phyloP scores from a whole-genome alignment of 306 rosid genomes.

The Sophora flavescens region DNA sequence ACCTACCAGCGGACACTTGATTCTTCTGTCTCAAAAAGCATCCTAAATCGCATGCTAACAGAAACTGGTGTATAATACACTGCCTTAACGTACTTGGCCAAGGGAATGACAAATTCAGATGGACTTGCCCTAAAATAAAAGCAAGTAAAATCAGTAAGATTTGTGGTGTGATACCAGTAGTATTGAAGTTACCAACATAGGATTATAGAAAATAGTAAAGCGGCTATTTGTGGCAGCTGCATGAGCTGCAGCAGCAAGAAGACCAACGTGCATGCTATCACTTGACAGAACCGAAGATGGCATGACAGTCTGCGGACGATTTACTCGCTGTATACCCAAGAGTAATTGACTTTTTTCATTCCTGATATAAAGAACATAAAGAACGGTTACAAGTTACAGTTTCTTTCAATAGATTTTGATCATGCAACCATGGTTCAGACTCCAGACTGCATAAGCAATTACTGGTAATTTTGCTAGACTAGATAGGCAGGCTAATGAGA shows the following conservation, averaged over 20 bases:
- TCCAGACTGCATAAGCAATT: conserved; percentile 6
- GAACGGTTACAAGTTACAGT: neutral
- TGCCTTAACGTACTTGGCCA: conserved; percentile 77
- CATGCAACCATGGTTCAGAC: conserved; percentile 9
- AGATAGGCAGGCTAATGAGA: neutral
- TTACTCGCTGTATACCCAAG: conserved; percentile 75
- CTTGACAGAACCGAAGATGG: conserved; percentile 85
- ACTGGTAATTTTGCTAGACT: conserved; percentile 1
- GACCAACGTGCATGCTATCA: conserved; percentile 89
- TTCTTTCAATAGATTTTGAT: neutral
- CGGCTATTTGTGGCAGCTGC: conserved; percentile 81
- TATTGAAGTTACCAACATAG: conserved; percentile 55
- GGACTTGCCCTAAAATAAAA: conserved; percentile 66
- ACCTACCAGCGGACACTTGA: conserved; percentile 78
- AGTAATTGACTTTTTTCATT: conserved; percentile 71
- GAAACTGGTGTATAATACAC: conserved; percentile 77
- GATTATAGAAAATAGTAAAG: conserved; percentile 71
- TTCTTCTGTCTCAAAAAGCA: conserved; percentile 87
- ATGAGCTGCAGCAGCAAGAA: conserved; percentile 88
- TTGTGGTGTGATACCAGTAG: conserved; percentile 7
- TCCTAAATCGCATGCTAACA: conserved; percentile 83
- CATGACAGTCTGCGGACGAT: conserved; percentile 75
- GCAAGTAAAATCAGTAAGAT: conserved; percentile 12
- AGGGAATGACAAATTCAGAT: conserved; percentile 75
- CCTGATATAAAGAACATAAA: conserved; percentile 49